Evolutionary conservation across 2,329 filamentous ascomycete genomes (phyloP).

Genomic region (Ophiobolus disseminans): DNA sequence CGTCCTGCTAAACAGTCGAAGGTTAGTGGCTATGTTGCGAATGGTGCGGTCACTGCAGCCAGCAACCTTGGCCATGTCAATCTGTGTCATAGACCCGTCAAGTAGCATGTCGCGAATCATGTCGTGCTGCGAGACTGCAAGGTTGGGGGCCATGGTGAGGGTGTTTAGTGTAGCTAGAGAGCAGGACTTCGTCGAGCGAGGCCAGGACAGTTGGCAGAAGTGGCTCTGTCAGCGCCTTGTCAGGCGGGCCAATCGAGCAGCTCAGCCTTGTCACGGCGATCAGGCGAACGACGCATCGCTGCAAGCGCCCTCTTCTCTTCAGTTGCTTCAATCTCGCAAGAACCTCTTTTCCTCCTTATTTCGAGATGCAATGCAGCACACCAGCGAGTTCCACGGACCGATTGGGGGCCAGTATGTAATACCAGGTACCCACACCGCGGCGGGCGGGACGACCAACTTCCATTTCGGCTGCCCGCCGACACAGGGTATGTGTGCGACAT

Average conservation of each 20-base stretch:
- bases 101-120: slow-evolving; percentile 26
- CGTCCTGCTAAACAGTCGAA: slow-evolving; percentile 6
- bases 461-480: neutral
- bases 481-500: neutral
- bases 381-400: neutral
- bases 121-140: slow-evolving; percentile 15
- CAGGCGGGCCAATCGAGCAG: neutral
- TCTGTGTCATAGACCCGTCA: slow-evolving; percentile 20
- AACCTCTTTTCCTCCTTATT: neutral
- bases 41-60: slow-evolving; percentile 29
- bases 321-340: neutral
- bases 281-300: neutral
- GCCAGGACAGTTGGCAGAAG: neutral
- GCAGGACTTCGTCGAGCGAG: neutral
- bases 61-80: slow-evolving; percentile 28
- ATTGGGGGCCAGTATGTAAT: neutral
- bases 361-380: neutral
- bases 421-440: neutral
- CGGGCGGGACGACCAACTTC: neutral
- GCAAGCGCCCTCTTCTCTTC: neutral
- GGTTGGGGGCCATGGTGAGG: slow-evolving; percentile 14
- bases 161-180: neutral
- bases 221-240: neutral
- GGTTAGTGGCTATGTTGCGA: slow-evolving; percentile 14
- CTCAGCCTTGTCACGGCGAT: neutral